A percentile compares a stretch with the other conserved stretches of the same genome.
Conservation (phyloP, 139 green algal genomes). For the Mesotaenium endlicherianum region DNA sequence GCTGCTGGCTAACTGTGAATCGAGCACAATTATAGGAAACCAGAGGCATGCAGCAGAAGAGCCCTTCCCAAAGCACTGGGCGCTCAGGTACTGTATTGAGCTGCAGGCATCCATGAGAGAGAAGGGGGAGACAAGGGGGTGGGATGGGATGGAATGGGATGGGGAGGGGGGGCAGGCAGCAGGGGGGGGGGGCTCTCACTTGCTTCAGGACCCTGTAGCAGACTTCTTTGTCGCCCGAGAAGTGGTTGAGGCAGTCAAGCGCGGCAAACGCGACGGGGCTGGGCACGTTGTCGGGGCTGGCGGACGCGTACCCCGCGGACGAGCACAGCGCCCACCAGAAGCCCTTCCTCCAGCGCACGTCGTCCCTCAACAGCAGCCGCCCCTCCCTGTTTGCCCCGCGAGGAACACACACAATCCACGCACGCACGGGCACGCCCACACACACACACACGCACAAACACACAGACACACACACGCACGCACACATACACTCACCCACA, state of each 20-base stretch:
- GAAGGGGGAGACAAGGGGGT: background rate
- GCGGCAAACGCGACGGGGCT: constrained; percentile 26
- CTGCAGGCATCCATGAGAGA: background rate
- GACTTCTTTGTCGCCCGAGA: constrained; percentile 33
- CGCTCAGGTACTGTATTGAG: background rate
- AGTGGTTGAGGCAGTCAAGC: constrained; percentile 51
- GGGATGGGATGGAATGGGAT: background rate
- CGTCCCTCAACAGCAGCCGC: constrained; percentile 22
- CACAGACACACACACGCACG: too few relatives aligned
- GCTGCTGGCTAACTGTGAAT: too few relatives aligned
- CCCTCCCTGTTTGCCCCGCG: constrained; percentile 27
- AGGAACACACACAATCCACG: too few relatives aligned
- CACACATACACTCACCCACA: too few relatives aligned
- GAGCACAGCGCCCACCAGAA: constrained; percentile 51
- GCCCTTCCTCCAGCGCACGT: constrained; percentile 43
- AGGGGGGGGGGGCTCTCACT: background rate
- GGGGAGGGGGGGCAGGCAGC: background rate
- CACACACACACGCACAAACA: too few relatives aligned
- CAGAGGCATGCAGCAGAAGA: too few relatives aligned
- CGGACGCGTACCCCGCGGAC: background rate
- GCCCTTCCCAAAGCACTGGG: background rate
- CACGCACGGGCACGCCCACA: too few relatives aligned
- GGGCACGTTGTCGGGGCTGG: background rate
- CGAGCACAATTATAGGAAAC: too few relatives aligned
- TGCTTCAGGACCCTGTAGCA: constrained; percentile 44